Base-by-base conservation (phyloP, 176 grass and related monocot species). In the Raddia guianensis region DNA sequence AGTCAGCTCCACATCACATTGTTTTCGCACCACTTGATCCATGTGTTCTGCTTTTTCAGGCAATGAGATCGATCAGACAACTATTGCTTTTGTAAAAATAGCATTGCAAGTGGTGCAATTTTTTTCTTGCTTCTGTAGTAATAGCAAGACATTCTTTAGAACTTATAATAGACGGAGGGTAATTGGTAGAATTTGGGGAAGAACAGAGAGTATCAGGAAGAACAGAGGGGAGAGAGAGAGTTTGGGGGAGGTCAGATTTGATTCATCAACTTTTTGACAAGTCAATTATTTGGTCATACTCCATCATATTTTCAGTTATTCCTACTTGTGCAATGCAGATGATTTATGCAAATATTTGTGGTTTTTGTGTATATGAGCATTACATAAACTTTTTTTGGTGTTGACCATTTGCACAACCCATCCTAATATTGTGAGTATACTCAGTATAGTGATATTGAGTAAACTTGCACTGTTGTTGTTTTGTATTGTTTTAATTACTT, bases 1-100 rank as follows among this genome's bases (percentile, higher is more conserved):
- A 94, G 87, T 60, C 74, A 88, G 73, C 76, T 70, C 87, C 90
- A 94, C 47, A 82, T 9, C 52, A 87, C 78, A 60, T 56, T 91
- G 72, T 70, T 84, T n/a, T 94, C 89, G 3, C 79, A 86, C 88
- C 86, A 91, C 54, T 83, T 88, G 51, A 90, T 83, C 27, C 1
- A 1, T 27, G 27, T 27, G 27, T 27, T 27, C 27, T 27, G 27
- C 27, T 27, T 1, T 27, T 27, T 27, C 27, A 27, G 27, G 27
- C 27, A 27, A 27, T 27, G 27, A 27, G 27, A 27, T 27, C 27
- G 27, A 27, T 27, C 27, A 27, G 27, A 27, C 27, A 27, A 27
- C 27, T 27, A 27, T 27, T 27, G 27, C 27, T 27, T 27, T 27
- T 27, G 27, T 27, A 27, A 27, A 27, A 27, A 27, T 27, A 27